Base-by-base conservation (phyloP, 2,329 filamentous ascomycete species). In the Nigrospora oryzae region DNA sequence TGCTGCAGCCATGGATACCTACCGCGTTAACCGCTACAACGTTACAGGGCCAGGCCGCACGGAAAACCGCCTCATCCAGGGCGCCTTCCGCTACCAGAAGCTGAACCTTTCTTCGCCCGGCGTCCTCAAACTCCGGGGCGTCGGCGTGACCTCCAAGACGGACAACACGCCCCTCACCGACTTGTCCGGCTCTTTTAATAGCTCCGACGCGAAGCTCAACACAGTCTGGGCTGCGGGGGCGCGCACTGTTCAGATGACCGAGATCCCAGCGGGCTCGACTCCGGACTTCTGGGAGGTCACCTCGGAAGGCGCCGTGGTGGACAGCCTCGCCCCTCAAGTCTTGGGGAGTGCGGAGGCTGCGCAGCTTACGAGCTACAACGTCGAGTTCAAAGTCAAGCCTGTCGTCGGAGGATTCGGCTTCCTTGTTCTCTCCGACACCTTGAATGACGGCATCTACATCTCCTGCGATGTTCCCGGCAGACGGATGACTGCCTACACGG, bases 1-100 rank as follows among this genome's bases (percentile, higher is more conserved):
- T 1, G 57, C 63, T 11, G 62, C 62, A 11, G 58, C 63, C 4
- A 63, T 65, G 61, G 61, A 66, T 38, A 62, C 59, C 1, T 65
- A 64, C 46, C 52, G 62, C 10, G 49, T 65, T 3, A 64, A 61
- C 33, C 51, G 48, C 5, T 64, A 64, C 51, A 63, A 63, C 43
- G 54, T 66, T 41, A 58, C 54, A 8, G 44, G 43, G 4, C 37
- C 49, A 4, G 50, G 44, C 0, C 36, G 43, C n/a, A 49, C 59
- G 19, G 55, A 50, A 0, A 64, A 63, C 47, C 55, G 57, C n/a
- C 54, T 65, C 6, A 53, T 65, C n/a, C 63, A 64, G 48, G 63
- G 63, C 5, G 60, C 53, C 11, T 57, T 64, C 33, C 52, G 62
- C 6, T 66, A 65, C 46, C 63, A 66, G 48, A 63, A 64, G 47